These are phyloP conservation scores for Fusarium tjaetaba DNA, from an alignment of 2,329 filamentous ascomycete genomes.

Conservation along the genomic window DNA sequence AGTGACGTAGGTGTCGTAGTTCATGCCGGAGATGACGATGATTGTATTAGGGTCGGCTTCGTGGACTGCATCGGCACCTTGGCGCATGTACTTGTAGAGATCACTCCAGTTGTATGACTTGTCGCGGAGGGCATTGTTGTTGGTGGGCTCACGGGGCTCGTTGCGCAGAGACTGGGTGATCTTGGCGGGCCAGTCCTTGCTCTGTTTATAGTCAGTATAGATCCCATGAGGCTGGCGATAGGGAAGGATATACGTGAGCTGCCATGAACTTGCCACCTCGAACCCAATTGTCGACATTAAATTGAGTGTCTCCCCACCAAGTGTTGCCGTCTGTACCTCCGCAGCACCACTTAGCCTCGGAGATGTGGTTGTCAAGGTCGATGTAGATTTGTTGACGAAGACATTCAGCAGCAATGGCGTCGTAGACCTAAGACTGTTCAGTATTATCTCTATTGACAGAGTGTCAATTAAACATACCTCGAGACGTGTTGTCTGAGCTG, in stretches of 20 bases:
- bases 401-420: slow-evolving; percentile 69
- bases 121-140: slow-evolving; percentile 42
- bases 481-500: slow-evolving; percentile 62
- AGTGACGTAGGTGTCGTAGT: slow-evolving; percentile 64
- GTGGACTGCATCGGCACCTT: slow-evolving; percentile 61
- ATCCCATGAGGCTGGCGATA: too few relatives aligned
- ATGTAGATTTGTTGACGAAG: slow-evolving; percentile 65
- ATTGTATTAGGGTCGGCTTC: slow-evolving; percentile 60
- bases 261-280: slow-evolving; percentile 70
- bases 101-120: slow-evolving; percentile 63
- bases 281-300: slow-evolving; percentile 67
- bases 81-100: slow-evolving; percentile 62
- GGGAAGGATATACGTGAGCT: slow-evolving; percentile 55
- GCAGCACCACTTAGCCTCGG: slow-evolving; percentile 68
- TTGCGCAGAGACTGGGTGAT: slow-evolving; percentile 58
- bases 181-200: slow-evolving; percentile 26
- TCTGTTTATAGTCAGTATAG: neutral
- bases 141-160: slow-evolving; percentile 59
- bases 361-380: slow-evolving; percentile 71
- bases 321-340: slow-evolving; percentile 63
- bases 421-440: slow-evolving; percentile 52
- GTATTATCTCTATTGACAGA: too few relatives aligned
- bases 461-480: slow-evolving; percentile 47
- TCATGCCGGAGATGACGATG: slow-evolving; percentile 69
- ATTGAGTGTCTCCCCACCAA: slow-evolving; percentile 71